Evolutionary conservation across 768 basidiomycete species (phyloP), one percentile per base, ranked within the genome.

Genomic region (Candolleomyces efflorescens): DNA sequence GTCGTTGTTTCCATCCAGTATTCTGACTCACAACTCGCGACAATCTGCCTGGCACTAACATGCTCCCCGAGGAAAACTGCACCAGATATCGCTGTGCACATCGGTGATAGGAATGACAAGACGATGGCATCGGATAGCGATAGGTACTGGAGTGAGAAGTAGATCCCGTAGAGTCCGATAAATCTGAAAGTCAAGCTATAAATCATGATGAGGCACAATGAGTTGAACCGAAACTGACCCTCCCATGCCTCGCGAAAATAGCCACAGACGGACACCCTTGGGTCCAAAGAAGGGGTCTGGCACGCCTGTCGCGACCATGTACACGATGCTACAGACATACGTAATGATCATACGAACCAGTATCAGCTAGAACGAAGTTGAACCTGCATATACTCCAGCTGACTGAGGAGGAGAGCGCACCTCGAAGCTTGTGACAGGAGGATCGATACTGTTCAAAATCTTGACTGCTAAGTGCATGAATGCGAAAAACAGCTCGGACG

Each of bases 61-160:
- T 65, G 68, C 63, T 94, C 92, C 24, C 80, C 78, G 17, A 90
- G 69, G n/a, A 89, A 75, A 2, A 89, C 61, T 13, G 81, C 80
- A 3, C 84, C 91, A 6, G 83, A 73, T 9, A 90, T 67, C 0
- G 82, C 84, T 0, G 85, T 87, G 39, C 77, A 76, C 52, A 87
- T 79, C 0, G 93, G 93, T 0, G 80, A 69, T 4, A 94, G 73
- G 73, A 93, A 94, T 0, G 84, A 84, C 46, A 96, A 72, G 6
- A 89, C 87, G 0, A 84, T 86, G 0, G 89, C 83, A 66, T 94
- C 92, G 1, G 88, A 87, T 0, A 94, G 75, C 0, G 89, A 87
- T 3, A 94, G 78, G 68, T 87, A 90, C 67, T 84, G 78, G 11
- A 92, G 71, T 1, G 89, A 83, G 63, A 82, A 87, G 67, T 88